Percentiles rank a stretch among this genome's conserved stretches.
Evolutionary conservation across 2,329 filamentous ascomycete genomes (phyloP).

Genomic region (Alternaria novae-zelandiae): DNA sequence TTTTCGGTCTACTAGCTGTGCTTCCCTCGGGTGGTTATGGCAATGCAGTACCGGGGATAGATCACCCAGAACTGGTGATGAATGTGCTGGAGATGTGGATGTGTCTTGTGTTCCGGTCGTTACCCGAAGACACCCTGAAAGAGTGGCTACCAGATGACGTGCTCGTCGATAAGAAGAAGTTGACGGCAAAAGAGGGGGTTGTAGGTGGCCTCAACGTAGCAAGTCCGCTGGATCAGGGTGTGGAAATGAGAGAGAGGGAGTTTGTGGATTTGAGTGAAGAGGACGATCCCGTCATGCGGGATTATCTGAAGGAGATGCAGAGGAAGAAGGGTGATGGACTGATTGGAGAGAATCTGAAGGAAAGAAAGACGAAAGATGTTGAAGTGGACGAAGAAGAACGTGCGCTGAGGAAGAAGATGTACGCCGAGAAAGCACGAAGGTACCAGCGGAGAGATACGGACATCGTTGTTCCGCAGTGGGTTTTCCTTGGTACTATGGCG

Average conservation of each 20-base stretch:
- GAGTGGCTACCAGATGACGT: conserved; percentile 30
- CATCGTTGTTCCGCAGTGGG: conserved; percentile 4
- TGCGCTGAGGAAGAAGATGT: neutral
- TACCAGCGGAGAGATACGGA: neutral
- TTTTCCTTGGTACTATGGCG: neutral
- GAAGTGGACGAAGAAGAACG: neutral
- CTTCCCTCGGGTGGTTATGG: conserved; percentile 22
- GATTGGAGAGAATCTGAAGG: neutral
- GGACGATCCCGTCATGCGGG: conserved; percentile 29
- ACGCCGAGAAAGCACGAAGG: neutral
- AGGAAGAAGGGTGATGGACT: neutral
- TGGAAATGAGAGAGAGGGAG: conserved; percentile 11
- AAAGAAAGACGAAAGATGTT: neutral
- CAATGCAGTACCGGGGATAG: conserved; percentile 30
- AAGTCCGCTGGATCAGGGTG: conserved; percentile 40
- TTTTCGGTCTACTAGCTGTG: conserved; percentile 31
- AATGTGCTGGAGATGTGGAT: conserved; percentile 49
- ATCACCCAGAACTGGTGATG: conserved; percentile 31
- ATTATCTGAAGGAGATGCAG: conserved; percentile 19
- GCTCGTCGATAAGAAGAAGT: neutral
- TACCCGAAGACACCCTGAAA: conserved; percentile 25
- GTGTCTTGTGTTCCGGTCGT: conserved; percentile 37
- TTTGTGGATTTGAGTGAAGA: conserved; percentile 33
- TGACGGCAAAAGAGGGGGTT: conserved; percentile 21
- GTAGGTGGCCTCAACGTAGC: conserved; percentile 40